A percentile compares a stretch with the other conserved stretches of the same genome.
Conservation (phyloP, 345 rosid species). For the Acer saccharum region DNA sequence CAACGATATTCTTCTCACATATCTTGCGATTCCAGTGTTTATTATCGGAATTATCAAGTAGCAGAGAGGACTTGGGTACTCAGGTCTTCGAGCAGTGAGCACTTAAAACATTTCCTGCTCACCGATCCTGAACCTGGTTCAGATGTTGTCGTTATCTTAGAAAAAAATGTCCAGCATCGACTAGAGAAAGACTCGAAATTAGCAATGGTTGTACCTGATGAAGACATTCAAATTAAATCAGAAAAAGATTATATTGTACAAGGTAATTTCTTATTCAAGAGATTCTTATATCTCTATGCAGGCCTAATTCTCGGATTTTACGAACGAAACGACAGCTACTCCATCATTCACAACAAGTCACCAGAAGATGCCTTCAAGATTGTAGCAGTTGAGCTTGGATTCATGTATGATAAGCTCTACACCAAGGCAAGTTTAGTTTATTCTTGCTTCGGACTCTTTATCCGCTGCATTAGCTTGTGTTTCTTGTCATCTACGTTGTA, state of each 20-base stretch:
- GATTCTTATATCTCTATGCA: neutral
- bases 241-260: neutral
- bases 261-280: neutral
- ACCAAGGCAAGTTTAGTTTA: conserved; percentile 21
- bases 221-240: neutral
- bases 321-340: neutral
- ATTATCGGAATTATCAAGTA: conserved; percentile 32
- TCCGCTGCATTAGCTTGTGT: conserved; percentile 3
- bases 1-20: neutral
- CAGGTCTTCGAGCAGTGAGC: conserved; percentile 11
- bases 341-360: neutral
- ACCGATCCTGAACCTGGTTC: neutral
- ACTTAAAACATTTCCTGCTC: neutral
- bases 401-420: conserved; percentile 27
- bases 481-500: neutral
- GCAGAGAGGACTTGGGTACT: conserved; percentile 39
- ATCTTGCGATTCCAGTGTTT: conserved; percentile 5
- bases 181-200: neutral
- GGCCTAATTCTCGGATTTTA: neutral
- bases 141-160: neutral
- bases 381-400: conserved; percentile 21
- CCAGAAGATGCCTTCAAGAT: conserved; percentile 1
- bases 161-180: neutral
- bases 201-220: neutral
- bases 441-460: neutral